Percentiles rank a stretch among this genome's conserved stretches.
Conservation (phyloP, 2,329 filamentous ascomycete species). For the Hypoxylon sp. region DNA sequence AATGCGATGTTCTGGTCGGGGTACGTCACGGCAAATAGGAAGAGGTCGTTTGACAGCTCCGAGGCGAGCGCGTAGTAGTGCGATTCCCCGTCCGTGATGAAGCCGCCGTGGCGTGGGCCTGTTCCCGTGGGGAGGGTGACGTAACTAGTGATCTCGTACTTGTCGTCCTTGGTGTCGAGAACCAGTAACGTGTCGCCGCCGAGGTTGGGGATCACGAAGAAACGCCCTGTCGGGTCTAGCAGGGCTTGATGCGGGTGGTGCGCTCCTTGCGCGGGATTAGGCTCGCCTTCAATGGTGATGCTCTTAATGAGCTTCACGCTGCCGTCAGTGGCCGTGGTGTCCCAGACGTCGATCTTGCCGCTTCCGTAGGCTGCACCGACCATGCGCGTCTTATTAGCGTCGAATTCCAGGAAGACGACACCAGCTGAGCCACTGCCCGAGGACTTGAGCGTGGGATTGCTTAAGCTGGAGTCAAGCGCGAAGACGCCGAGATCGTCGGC, state of each 20-base stretch:
- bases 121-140: slow-evolving; percentile 58
- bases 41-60: slow-evolving; percentile 63
- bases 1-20: slow-evolving; percentile 56
- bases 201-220: slow-evolving; percentile 65
- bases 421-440: slow-evolving; percentile 58
- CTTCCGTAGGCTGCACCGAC: slow-evolving; percentile 62
- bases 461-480: slow-evolving; percentile 55
- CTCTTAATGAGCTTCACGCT: slow-evolving; percentile 58
- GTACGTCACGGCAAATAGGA: slow-evolving; percentile 62
- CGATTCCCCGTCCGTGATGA: slow-evolving; percentile 57
- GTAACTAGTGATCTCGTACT: slow-evolving; percentile 57
- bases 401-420: slow-evolving; percentile 65
- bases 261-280: slow-evolving; percentile 46
- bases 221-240: slow-evolving; percentile 65
- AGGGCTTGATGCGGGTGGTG: slow-evolving; percentile 65
- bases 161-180: slow-evolving; percentile 61
- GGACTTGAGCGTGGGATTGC: slow-evolving; percentile 52
- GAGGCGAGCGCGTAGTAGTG: slow-evolving; percentile 65
- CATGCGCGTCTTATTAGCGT: slow-evolving; percentile 61
- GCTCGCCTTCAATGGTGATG: slow-evolving; percentile 55
- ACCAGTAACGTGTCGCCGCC: slow-evolving; percentile 65
- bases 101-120: slow-evolving; percentile 67
- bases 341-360: slow-evolving; percentile 63
- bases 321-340: slow-evolving; percentile 56
- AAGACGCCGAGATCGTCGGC: slow-evolving; percentile 59